Base-by-base conservation (phyloP, 106 monocot species). In the Cymbidium sinense region DNA sequence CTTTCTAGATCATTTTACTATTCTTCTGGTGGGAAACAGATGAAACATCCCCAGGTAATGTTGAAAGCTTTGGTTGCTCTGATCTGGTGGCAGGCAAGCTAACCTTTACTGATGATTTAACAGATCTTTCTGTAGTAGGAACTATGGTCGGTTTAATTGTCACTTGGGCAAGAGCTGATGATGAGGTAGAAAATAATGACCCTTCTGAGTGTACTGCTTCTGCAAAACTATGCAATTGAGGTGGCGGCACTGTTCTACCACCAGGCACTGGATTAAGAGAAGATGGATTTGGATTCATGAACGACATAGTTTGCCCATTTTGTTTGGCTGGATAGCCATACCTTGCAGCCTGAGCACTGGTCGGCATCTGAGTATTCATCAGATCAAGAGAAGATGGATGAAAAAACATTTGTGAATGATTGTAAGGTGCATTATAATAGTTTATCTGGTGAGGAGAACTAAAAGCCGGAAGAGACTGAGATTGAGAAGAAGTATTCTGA, bases 291-390 rank as follows among this genome's bases (percentile, higher is more conserved):
- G 25, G 70, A 69, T 58, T 79, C 85, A 35, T 76, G 70, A 79
- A 94, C 20, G 83, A 79, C 52, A 89, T 70, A 11, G 86, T 0
- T 52, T 82, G 83, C 11, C 86, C 89, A 75, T 54, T 77, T 75
- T 86, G 93, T n/a, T 79, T 74, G 50, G 85, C 80, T 62, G 89
- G 76, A 79, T 86, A 91, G 58, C 81, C 81, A 87, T 78, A 90
- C 54, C 80, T 86, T 29, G 76, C 33, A 51, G 67, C 75, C 23
- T 76, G 81, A 76, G 91, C 74, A 73, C 81, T 81, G 12, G 76
- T 82, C 44, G 81, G 30, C 84, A 93, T 76, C 81, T 89, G 90
- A 41, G 75, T 75, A 70, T 83, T 85, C 25, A 85, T 76, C 13
- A 81, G 31, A 64, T 83, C 80, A 76, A 82, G 33, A 81, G 87